Base-by-base conservation (phyloP, 306 rosid genomes). In the Begonia fuchsioides region DNA sequence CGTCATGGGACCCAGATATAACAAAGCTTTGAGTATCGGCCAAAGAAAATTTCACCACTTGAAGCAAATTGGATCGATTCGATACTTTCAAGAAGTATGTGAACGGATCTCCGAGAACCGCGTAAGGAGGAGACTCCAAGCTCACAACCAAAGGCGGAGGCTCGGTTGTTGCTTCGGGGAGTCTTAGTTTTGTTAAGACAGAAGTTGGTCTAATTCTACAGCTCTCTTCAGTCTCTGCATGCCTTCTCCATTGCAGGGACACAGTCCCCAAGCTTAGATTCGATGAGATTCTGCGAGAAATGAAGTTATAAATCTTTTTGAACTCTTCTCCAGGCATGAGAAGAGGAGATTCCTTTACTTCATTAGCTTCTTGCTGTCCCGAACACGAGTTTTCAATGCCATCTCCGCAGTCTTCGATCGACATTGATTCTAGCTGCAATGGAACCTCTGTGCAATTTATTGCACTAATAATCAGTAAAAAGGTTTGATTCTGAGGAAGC, bases 21-120 rank as follows among this genome's bases (percentile, higher is more conserved):
- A 90, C 95, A 75, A 90, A 90, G 75, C 92, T 81, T 56, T 74
- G 95, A 14, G 76, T 80, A 41, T 90, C 95, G 32, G 77, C 84
- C 39, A 90, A 61, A 48, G 85, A 70, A 57, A 81, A 71, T 62
- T 85, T 85, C 54, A 86, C 60, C 63, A 84, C 98, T 63, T 90
- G 94, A 54, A 90, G 86, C 51, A 84, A 57, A 41, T 65, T 77
- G 9, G 95, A 78, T 64, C 77, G 92, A 70, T 90, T 90, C 57
- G 44, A 55, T 44, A 85, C 74, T 72, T 78, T 79, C 39, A 85
- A 62, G 13, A 57, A 59, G 68, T 72, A 81, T 6, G 94, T 79
- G 75, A 90, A 90, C 48, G 98, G 92, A 43, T 81, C 87, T 50
- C 95, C 95, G 32, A 85, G 61, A 56, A 75, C 62, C 62, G 87